phyloP scores from a whole-genome alignment of 805 yeast species.

The Blastobotrys parvus region DNA sequence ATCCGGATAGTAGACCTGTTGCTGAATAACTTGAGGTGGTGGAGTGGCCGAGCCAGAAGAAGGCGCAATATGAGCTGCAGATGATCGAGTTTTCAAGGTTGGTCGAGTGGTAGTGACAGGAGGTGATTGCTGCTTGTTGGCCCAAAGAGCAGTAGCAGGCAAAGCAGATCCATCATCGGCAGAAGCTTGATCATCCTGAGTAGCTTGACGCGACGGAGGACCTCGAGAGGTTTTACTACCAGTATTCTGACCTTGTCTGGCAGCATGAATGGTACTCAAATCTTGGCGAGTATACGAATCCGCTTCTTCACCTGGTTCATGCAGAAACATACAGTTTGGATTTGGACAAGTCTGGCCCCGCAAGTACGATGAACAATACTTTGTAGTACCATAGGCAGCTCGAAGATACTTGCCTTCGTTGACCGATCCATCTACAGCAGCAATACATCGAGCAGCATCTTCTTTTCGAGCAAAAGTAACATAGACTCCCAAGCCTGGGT shows the following conservation, averaged over 20 bases:
- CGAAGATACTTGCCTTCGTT: slow-evolving; percentile 84
- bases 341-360: slow-evolving; percentile 96
- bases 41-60: background rate
- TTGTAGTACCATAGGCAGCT: slow-evolving; percentile 98
- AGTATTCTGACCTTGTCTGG: slow-evolving; percentile 21
- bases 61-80: background rate
- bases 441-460: slow-evolving; percentile 90
- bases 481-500: slow-evolving; percentile 86
- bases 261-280: slow-evolving; percentile 56
- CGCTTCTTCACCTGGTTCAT: slow-evolving; percentile 99
- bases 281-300: slow-evolving; percentile 91
- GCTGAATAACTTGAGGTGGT: background rate
- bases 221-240: background rate
- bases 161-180: slow-evolving; percentile 39
- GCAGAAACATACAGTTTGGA: slow-evolving; percentile 97
- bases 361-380: slow-evolving; percentile 92
- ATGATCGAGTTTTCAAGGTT: background rate
- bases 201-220: slow-evolving; percentile 3
- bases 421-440: slow-evolving; percentile 83
- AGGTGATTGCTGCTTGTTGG: slow-evolving; percentile 26
- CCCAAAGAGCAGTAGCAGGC: slow-evolving; percentile 71
- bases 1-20: background rate
- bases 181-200: slow-evolving; percentile 7
- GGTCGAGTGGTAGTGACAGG: slow-evolving; percentile 24
- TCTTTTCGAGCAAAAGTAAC: slow-evolving; percentile 90